Evolutionary conservation across 441 rosid species (phyloP), one percentile per base, ranked within the genome.

Genomic region (Capsella rubella): DNA sequence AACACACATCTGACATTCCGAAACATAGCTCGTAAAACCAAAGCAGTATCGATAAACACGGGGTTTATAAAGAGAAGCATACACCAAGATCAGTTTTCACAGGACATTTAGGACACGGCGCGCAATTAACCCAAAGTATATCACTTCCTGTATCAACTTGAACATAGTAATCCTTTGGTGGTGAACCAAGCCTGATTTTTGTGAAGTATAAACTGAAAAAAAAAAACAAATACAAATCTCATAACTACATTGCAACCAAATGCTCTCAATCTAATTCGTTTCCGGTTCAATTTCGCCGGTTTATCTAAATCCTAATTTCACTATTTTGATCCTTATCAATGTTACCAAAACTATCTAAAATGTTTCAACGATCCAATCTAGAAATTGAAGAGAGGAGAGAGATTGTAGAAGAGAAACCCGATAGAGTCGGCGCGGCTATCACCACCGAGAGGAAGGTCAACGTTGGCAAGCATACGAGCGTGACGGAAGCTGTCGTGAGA

Each of bases 101-200:
- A 31, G 94, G 21, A 77, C 99, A 94, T 70, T 81, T 89, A 43
- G 73, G 53, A 60, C 99, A 94, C 12, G 81, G 89, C 6, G 71
- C 84, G 28, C 97, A 92, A 73, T 95, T 92, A 69, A 95, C 93
- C 97, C 97, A 95, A 5, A 95, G 82, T 73, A 89, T 82, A 80
- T 92, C 97, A 75, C 99, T 95, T 77, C 97, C 97, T 8, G 97
- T 90, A 69, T 95, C 99, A 73, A 95, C 90, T 84, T 95, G 99
- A 61, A 95, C 99, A 39, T 66, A 80, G 68, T 85, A 92, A n/a
- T 92, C 90, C 74, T 83, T 83, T 21, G 94, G 61, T 45, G 97
- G 99, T n/a, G 80, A 83, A 27, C 97, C 97, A n/a, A 95, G 82
- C 56, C 84, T 87, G 82, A 92, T 87, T 75, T 83, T 83, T 1